Percentiles rank a stretch among this genome's conserved stretches.
Conservation (phyloP, 2,329 filamentous ascomycete species). For the Stenocarpella maydis region DNA sequence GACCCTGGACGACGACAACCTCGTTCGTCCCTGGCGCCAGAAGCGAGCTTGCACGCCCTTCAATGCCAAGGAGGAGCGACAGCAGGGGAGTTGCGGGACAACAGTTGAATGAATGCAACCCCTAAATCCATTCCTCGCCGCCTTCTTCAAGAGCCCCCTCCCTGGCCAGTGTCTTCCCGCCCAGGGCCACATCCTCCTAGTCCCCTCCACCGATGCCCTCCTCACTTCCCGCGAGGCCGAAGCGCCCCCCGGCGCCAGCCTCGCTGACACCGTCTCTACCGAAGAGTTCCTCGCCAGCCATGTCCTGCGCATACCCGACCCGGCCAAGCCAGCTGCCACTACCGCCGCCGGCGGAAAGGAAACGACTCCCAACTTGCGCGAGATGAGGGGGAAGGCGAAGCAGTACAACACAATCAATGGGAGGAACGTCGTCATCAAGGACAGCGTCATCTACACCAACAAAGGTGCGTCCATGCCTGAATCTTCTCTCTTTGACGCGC, state of each 20-base stretch:
- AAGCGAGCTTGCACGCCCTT: slow-evolving; percentile 15
- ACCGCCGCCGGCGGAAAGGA: slow-evolving; percentile 61
- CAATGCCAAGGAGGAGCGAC: slow-evolving; percentile 33
- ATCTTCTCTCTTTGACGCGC: not conserved
- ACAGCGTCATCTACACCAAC: slow-evolving; percentile 91
- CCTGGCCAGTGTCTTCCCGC: slow-evolving; percentile 90
- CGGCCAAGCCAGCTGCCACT: slow-evolving; percentile 53
- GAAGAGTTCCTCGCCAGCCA: slow-evolving; percentile 98
- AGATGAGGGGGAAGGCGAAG: slow-evolving; percentile 91
- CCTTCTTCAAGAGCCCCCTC: slow-evolving; percentile 97
- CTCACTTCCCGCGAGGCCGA: slow-evolving; percentile 89
- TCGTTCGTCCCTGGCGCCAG: slow-evolving; percentile 24
- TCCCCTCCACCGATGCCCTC: slow-evolving; percentile 91
- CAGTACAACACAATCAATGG: slow-evolving; percentile 94
- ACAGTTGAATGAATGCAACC: slow-evolving; percentile 80
- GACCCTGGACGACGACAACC: not conserved
- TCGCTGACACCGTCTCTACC: slow-evolving; percentile 82
- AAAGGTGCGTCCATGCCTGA: slow-evolving; percentile 71
- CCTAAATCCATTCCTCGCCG: slow-evolving; percentile 97
- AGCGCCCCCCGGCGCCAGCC: slow-evolving; percentile 68
- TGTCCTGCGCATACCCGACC: slow-evolving; percentile 82
- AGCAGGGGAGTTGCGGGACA: slow-evolving; percentile 34
- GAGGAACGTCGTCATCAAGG: slow-evolving; percentile 92
- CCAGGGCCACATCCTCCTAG: slow-evolving; percentile 91
- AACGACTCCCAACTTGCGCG: slow-evolving; percentile 72